Evolutionary conservation across 306 rosid genomes (phyloP).

Genomic region (Pyrus bretschneideri): DNA sequence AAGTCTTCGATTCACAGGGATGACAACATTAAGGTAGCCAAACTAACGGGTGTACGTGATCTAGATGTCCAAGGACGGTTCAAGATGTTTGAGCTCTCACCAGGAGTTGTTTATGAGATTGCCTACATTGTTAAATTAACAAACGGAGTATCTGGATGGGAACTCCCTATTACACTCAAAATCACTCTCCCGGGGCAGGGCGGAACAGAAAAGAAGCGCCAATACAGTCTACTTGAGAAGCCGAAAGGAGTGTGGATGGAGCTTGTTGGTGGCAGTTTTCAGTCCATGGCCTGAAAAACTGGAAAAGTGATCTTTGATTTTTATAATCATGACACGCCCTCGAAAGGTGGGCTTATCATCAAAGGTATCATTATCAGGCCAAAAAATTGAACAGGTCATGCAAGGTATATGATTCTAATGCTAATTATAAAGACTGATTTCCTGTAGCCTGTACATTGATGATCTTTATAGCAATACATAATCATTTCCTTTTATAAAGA

Average conservation of each 20-base stretch:
- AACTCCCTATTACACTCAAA: background rate
- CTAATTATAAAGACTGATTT: too few species aligned
- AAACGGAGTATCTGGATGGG: slow-evolving; percentile 4
- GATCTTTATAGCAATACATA: background rate
- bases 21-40: slow-evolving; percentile 15
- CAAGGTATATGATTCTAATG: background rate
- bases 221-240: background rate
- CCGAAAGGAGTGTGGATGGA: slow-evolving; percentile 7
- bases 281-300: background rate
- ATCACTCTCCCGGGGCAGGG: background rate
- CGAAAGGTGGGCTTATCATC: background rate
- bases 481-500: too few species aligned
- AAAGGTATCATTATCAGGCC: background rate
- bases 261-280: background rate
- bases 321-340: background rate
- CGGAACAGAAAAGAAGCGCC: background rate
- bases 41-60: background rate
- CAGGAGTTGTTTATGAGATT: slow-evolving; percentile 5
- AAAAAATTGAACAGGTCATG: background rate
- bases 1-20: background rate
- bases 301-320: background rate
- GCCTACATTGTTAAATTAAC: slow-evolving; percentile 3
- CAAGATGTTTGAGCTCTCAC: background rate
- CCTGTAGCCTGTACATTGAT: background rate
- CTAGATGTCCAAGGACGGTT: slow-evolving; percentile 7